These are phyloP conservation scores for Haplographium delicatum DNA, from an alignment of 495 filamentous ascomycete genomes.

Conservation along the genomic window DNA sequence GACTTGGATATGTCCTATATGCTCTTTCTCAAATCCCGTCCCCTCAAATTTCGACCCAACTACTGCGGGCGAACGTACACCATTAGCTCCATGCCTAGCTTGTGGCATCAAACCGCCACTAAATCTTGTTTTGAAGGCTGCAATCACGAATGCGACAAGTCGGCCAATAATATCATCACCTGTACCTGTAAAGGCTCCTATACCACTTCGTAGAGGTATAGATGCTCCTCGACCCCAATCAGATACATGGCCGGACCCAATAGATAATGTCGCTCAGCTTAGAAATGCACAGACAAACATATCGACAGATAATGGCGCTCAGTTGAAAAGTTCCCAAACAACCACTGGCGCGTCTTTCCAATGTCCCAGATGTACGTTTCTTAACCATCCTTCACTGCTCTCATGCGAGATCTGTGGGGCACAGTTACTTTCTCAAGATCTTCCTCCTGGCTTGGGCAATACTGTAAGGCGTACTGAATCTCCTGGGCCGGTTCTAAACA, in stretches of 20 bases:
- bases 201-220: conserved; percentile 19
- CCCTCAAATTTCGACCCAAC: conserved; percentile 87
- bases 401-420: conserved; percentile 91
- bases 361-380: conserved; percentile 90
- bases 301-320: background rate
- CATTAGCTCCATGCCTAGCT: conserved; percentile 79
- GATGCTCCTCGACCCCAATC: conserved; percentile 18
- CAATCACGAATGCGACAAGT: conserved; percentile 57
- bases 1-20: conserved; percentile 98
- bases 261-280: background rate
- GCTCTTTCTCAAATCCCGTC: conserved; percentile 92
- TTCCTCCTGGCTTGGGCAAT: conserved; percentile 36
- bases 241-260: conserved; percentile 12
- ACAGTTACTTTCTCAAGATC: conserved; percentile 56
- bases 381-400: conserved; percentile 81
- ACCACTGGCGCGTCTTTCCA: conserved; percentile 41
- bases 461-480: conserved; percentile 56
- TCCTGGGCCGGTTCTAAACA: conserved; percentile 63
- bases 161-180: conserved; percentile 11
- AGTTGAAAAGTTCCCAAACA: background rate
- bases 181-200: conserved; percentile 11
- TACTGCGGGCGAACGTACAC: conserved; percentile 66
- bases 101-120: conserved; percentile 92
- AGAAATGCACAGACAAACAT: background rate
- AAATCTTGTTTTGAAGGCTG: conserved; percentile 74